Conservation (phyloP, 257 asterid genomes). For the Solanum lycopersicoides region DNA sequence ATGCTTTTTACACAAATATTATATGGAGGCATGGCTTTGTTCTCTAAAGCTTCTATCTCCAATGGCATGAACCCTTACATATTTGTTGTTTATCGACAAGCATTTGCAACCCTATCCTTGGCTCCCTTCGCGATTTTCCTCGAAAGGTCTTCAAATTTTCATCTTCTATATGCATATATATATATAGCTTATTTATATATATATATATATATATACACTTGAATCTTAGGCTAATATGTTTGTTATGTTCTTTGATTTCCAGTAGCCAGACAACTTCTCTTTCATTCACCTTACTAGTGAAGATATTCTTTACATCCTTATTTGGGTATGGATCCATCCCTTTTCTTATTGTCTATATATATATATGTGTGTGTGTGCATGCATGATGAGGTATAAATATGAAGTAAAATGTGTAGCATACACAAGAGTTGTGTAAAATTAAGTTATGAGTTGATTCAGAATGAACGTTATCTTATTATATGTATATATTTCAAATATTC, state of each 20-base stretch:
- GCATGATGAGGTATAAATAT: background rate
- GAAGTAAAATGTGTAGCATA: background rate
- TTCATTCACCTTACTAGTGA: conserved; percentile 25
- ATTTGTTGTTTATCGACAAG: conserved; percentile 50
- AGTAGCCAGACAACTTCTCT: conserved; percentile 28
- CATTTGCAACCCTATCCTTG: conserved; percentile 35
- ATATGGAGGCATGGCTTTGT: conserved; percentile 39
- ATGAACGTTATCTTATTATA: background rate
- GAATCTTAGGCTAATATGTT: background rate
- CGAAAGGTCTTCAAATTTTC: conserved; percentile 9
- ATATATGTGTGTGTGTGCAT: background rate
- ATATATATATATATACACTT: background rate
- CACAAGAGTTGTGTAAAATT: background rate
- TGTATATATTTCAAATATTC: background rate
- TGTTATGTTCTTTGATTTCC: background rate
- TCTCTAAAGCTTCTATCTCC: conserved; percentile 49
- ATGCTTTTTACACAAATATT: conserved; percentile 37
- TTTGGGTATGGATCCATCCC: conserved; percentile 29
- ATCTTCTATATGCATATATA: no score
- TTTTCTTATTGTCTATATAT: background rate
- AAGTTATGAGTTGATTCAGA: background rate
- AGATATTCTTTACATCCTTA: conserved; percentile 34
- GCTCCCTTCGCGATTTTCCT: conserved; percentile 45
- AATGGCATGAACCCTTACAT: conserved; percentile 51
- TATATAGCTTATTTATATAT: no score